Base-by-base conservation (phyloP, 2,329 filamentous ascomycete species). In the Didymella sp. region DNA sequence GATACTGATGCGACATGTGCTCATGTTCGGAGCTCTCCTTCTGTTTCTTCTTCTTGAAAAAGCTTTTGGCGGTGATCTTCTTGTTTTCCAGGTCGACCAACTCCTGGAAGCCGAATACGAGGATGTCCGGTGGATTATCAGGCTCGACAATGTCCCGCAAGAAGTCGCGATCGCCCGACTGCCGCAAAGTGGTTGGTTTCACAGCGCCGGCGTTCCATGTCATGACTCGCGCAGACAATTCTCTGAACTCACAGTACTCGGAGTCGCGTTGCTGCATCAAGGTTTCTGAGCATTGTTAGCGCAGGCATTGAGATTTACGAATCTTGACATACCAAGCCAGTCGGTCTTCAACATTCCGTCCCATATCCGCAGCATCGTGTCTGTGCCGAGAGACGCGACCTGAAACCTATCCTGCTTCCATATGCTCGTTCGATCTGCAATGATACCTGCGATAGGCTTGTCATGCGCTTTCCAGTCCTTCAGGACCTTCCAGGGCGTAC, bases 191-290 rank as follows among this genome's bases (percentile, higher is more conserved):
- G 56, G 87, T 88, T 0, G 95, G 95, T n/a, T 95, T 96, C 15
- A 89, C 89, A n/a, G 95, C 95, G 1, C 95, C 95, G 1, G 93
- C 94, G 73, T 99, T 99, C 95, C 95, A 99, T 0, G 93, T 97
- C 80, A 98, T 84, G 24, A 96, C 86, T 33, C 92, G 81, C 12
- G 90, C 88, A 45, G 87, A 89, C 55, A 98, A 81, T 67, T 96
- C 88, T 51, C 92, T 84, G 74, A 98, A 96, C 25, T 85, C 84
- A 79, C 93, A 97, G 72, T 91, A 98, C 45, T 95, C 85, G 0
- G 85, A 82, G 68, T 97, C 93, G 59, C 88, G 87, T 28, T 85
- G 83, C 71, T 96, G 92, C 92, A 99, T 96, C 61, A 91, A 86
- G 31, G 83, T 81, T 77, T 97, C 93, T 85, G 58, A 45, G 13